phyloP scores from a whole-genome alignment of 768 basidiomycete species.

The Psilocybe cyanescens region DNA sequence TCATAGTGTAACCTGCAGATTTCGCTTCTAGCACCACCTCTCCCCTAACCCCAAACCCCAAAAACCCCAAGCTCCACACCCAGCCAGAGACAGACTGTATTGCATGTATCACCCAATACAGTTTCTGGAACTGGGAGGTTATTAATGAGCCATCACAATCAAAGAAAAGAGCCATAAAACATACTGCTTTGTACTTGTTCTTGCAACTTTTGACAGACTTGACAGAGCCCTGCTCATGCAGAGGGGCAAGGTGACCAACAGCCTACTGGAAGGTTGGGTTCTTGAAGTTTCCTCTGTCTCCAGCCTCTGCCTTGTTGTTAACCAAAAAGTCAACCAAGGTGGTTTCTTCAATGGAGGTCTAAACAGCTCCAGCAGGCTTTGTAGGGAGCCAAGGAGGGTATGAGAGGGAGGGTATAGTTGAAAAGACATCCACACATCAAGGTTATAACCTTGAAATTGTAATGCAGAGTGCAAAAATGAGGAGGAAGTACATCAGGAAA shows the following conservation, averaged over 20 bases:
- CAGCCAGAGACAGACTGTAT: constrained; percentile 14
- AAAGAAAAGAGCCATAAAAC: constrained; percentile 4
- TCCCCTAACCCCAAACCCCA: too few species aligned
- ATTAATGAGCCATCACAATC: background rate
- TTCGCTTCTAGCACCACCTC: too few species aligned
- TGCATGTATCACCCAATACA: constrained; percentile 10
- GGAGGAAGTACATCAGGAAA: too few species aligned
- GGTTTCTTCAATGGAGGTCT: constrained; percentile 14
- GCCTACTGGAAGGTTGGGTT: constrained; percentile 17
- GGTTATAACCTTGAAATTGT: too few species aligned
- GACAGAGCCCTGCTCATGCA: constrained; percentile 5
- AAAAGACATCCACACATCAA: too few species aligned
- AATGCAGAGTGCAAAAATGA: too few species aligned
- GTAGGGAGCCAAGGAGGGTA: too few species aligned
- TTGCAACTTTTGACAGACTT: constrained; percentile 16
- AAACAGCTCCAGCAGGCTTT: too few species aligned
- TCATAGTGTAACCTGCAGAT: too few species aligned
- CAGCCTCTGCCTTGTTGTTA: constrained; percentile 26
- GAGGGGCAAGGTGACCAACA: background rate
- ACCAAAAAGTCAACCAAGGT: constrained; percentile 21
- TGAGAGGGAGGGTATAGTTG: too few species aligned
- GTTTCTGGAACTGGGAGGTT: constrained; percentile 12
- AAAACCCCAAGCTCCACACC: constrained; percentile 18
- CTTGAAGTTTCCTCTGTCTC: constrained; percentile 28
- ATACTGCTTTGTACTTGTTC: constrained; percentile 21